Conservation (phyloP, 345 rosid species). For the Salix udensis region DNA sequence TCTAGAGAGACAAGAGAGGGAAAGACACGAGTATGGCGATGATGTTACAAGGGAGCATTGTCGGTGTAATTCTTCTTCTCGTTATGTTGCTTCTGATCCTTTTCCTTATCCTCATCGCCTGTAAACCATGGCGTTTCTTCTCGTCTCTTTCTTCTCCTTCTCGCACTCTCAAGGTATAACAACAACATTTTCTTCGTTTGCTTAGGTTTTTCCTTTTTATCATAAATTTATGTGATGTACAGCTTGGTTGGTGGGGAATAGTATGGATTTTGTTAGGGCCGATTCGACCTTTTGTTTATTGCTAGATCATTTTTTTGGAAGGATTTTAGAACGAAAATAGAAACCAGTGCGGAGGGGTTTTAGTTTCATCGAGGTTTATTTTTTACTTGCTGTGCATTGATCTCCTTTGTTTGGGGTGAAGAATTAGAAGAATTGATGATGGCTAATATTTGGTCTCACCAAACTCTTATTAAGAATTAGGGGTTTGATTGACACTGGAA, state of each 20-base stretch:
- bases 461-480: not conserved
- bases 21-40: slow-evolving; percentile 43
- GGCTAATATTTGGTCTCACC: not conserved
- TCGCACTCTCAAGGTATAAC: slow-evolving; percentile 53
- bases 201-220: not conserved
- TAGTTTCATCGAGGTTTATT: not conserved
- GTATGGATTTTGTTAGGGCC: not conserved
- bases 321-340: not conserved
- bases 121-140: slow-evolving; percentile 87
- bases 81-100: slow-evolving; percentile 65
- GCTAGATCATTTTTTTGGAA: not conserved
- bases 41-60: slow-evolving; percentile 49
- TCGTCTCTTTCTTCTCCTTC: slow-evolving; percentile 42
- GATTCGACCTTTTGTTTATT: not conserved
- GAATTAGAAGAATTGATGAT: too few relatives aligned
- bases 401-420: not conserved
- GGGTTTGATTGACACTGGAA: not conserved
- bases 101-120: slow-evolving; percentile 64
- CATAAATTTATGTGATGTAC: not conserved
- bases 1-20: slow-evolving; percentile 16
- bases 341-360: not conserved
- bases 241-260: not conserved
- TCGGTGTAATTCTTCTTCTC: slow-evolving; percentile 39
- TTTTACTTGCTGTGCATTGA: not conserved
- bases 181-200: not conserved